Conservation (phyloP, 306 rosid species). For the Malus sylvestris region DNA sequence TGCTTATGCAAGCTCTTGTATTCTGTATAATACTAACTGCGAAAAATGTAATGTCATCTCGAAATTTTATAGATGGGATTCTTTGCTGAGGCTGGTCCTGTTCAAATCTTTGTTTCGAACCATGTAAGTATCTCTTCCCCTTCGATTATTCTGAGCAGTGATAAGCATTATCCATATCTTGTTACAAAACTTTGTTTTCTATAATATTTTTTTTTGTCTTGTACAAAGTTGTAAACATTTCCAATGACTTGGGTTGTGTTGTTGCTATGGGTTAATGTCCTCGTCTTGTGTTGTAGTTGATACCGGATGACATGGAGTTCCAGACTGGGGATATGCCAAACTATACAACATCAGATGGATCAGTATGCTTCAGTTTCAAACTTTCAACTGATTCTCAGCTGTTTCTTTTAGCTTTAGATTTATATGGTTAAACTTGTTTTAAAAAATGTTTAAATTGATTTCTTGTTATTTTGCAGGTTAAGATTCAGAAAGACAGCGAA, state of each 20-base stretch:
- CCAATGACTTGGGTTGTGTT: not conserved
- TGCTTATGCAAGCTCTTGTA: not conserved
- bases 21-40: not conserved
- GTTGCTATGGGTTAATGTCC: not conserved
- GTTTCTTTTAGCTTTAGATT: not conserved
- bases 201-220: not conserved
- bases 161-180: not conserved
- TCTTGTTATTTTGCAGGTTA: conserved; percentile 53
- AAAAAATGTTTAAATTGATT: conserved; percentile 7
- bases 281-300: conserved; percentile 44
- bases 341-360: conserved; percentile 97
- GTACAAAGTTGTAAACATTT: not conserved
- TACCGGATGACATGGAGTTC: conserved; percentile 99
- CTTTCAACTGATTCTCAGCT: conserved; percentile 1
- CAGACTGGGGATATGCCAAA: conserved; percentile 92
- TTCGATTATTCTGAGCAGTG: not conserved
- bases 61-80: conserved; percentile 69
- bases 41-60: conserved; percentile 2
- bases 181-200: not conserved
- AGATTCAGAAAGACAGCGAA: conserved; percentile 96
- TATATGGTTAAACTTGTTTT: not conserved
- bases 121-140: conserved; percentile 47
- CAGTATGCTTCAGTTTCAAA: conserved; percentile 38
- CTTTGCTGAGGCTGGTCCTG: conserved; percentile 99
- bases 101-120: conserved; percentile 92